Evolutionary conservation across 768 basidiomycete species (phyloP).

Genomic region (Lyophyllum shimeji): DNA sequence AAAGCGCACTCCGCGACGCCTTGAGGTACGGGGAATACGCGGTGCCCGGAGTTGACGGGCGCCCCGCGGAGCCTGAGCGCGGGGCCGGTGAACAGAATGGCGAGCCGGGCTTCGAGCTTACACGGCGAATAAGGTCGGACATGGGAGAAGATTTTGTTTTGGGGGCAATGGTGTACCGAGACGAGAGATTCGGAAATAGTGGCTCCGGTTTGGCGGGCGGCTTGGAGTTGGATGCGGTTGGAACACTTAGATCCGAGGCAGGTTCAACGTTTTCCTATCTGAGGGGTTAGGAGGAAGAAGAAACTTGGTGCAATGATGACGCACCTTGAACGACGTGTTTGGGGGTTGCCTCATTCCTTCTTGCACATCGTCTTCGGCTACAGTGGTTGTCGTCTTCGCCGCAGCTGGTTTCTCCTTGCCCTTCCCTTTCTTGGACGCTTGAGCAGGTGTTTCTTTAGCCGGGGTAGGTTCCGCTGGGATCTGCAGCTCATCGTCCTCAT

Average conservation of each 20-base stretch:
- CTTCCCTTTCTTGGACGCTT: conserved; percentile 17
- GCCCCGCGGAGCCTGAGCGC: conserved; percentile 14
- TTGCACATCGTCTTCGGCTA: background rate
- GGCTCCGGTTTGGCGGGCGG: conserved; percentile 13
- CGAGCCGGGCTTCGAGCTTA: conserved; percentile 64
- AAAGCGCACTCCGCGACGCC: conserved; percentile 59
- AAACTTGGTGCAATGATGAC: background rate
- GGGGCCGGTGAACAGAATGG: conserved; percentile 44
- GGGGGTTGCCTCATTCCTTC: background rate
- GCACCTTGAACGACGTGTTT: conserved; percentile 19
- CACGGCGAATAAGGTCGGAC: conserved; percentile 75
- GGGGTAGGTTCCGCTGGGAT: background rate
- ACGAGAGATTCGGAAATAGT: conserved; percentile 23
- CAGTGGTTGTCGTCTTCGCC: background rate
- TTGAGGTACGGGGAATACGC: conserved; percentile 68
- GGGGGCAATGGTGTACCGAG: conserved; percentile 49
- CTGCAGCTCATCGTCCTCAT: conserved; percentile 23
- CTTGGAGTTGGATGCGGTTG: conserved; percentile 9
- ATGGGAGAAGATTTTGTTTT: conserved; percentile 57
- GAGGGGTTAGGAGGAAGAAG: conserved; percentile 1
- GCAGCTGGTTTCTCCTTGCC: background rate
- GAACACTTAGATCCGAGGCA: conserved; percentile 1
- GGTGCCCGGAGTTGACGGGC: conserved; percentile 22
- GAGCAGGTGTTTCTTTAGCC: background rate
- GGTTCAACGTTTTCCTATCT: conserved; percentile 29